These are phyloP conservation scores for Coemansia sp. DNA, from an alignment of 192 early-diverging fungal species.

Conservation along the genomic window DNA sequence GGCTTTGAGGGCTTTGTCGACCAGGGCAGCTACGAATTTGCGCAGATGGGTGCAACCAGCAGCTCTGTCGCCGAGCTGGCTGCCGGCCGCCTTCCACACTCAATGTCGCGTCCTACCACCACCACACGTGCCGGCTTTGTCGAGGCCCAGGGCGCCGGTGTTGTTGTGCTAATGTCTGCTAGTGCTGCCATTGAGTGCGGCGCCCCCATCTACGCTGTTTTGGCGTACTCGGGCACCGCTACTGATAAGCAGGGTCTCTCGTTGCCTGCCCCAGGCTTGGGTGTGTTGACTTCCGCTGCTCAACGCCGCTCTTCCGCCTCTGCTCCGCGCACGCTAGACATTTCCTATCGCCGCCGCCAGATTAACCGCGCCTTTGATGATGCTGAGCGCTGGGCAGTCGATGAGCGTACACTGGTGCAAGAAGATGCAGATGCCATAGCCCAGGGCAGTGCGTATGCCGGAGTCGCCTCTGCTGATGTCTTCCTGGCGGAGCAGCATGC, in stretches of 20 bases:
- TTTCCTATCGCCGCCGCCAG: constrained; percentile 82
- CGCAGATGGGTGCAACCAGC: constrained; percentile 97
- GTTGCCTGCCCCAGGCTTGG: constrained; percentile 92
- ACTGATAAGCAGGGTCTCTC: constrained; percentile 94
- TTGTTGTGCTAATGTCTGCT: constrained; percentile 88
- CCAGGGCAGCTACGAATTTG: constrained; percentile 94
- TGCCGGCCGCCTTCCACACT: constrained; percentile 75
- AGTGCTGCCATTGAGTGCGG: constrained; percentile 85
- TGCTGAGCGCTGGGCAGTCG: constrained; percentile 21
- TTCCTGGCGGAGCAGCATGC: not conserved
- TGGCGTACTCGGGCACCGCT: constrained; percentile 85
- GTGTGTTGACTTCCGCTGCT: constrained; percentile 87
- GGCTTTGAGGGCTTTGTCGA: constrained; percentile 93
- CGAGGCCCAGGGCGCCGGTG: constrained; percentile 92
- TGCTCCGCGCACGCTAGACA: constrained; percentile 60
- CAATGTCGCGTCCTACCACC: constrained; percentile 91
- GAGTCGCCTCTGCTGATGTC: not conserved
- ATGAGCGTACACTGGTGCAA: constrained; percentile 10
- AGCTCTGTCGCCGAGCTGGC: constrained; percentile 79
- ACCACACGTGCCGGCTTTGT: constrained; percentile 90
- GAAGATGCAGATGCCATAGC: not conserved
- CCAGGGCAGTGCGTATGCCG: not conserved
- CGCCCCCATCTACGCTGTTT: constrained; percentile 86
- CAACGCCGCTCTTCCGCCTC: constrained; percentile 49
- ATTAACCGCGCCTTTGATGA: constrained; percentile 38